Evolutionary conservation across 768 basidiomycete species (phyloP).

Genomic region (Lactarius quietus): DNA sequence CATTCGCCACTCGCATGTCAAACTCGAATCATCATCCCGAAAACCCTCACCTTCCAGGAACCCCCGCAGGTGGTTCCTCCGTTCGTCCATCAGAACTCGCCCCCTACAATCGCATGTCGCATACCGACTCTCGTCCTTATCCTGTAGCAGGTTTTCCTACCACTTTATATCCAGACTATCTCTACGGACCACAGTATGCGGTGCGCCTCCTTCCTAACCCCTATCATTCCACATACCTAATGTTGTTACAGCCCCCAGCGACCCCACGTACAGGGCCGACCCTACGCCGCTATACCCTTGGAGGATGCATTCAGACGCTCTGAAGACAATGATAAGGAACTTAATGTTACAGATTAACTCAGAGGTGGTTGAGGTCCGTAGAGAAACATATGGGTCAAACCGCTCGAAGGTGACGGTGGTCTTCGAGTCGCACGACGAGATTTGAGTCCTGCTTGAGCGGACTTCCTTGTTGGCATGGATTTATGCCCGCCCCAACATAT

Average conservation of each 20-base stretch:
- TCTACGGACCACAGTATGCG: not conserved
- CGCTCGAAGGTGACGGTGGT: not conserved
- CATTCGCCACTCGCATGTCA: not conserved
- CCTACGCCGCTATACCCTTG: not conserved
- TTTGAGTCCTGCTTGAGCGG: not conserved
- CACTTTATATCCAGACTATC: not conserved
- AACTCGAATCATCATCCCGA: not conserved
- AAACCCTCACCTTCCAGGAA: not conserved
- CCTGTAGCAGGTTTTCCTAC: not conserved
- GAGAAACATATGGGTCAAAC: not conserved
- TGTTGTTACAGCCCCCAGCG: not conserved
- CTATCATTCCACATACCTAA: not conserved
- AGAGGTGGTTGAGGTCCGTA: slow-evolving; percentile 1
- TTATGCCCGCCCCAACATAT: not conserved
- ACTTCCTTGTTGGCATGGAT: not conserved
- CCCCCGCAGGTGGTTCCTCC: not conserved
- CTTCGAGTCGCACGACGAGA: not conserved
- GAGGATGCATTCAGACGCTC: not conserved
- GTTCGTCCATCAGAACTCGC: not conserved
- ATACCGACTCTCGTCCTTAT: not conserved
- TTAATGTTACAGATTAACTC: not conserved
- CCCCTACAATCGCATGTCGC: not conserved
- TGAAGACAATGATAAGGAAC: not conserved
- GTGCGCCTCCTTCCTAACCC: not conserved
- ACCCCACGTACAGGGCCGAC: not conserved